Conservation (phyloP, 495 filamentous ascomycete genomes). For the Neurospora terricola region DNA sequence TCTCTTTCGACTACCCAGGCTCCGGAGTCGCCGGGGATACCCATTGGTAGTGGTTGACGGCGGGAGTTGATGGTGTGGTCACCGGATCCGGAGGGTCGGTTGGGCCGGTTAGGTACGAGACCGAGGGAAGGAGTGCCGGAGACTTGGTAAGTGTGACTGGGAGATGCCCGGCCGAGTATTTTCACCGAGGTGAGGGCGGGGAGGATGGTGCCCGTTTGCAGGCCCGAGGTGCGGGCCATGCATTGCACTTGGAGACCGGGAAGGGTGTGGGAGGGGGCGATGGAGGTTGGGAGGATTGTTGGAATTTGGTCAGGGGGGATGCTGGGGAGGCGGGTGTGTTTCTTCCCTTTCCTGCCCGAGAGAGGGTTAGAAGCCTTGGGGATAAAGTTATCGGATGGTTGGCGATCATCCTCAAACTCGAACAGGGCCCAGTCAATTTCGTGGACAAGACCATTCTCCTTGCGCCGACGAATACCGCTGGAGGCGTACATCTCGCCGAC, state of each 20-base stretch:
- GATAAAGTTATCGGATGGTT: conserved; percentile 59
- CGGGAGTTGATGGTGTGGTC: neutral
- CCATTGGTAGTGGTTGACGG: conserved; percentile 24
- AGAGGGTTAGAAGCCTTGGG: conserved; percentile 3
- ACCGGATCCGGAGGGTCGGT: conserved; percentile 35
- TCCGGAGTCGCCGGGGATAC: conserved; percentile 82
- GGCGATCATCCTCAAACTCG: conserved; percentile 60
- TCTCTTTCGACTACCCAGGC: conserved; percentile 86
- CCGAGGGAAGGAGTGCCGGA: conserved; percentile 15
- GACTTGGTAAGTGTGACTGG: conserved; percentile 73
- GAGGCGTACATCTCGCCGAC: conserved; percentile 82
- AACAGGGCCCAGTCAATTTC: conserved; percentile 96
- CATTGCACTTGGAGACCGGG: conserved; percentile 73
- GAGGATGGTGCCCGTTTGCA: conserved; percentile 67
- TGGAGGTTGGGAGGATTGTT: conserved; percentile 28
- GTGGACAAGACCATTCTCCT: conserved; percentile 53
- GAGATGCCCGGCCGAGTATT: conserved; percentile 69
- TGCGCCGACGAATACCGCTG: conserved; percentile 70
- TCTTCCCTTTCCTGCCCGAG: neutral
- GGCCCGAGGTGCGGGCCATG: conserved; percentile 80
- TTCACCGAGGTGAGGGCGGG: conserved; percentile 70
- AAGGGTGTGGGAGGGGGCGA: conserved; percentile 39
- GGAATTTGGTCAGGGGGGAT: neutral
- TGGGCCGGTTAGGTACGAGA: neutral
- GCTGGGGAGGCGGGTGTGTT: neutral